phyloP scores from a whole-genome alignment of 306 rosid species.

The Adenanthera pavonina region DNA sequence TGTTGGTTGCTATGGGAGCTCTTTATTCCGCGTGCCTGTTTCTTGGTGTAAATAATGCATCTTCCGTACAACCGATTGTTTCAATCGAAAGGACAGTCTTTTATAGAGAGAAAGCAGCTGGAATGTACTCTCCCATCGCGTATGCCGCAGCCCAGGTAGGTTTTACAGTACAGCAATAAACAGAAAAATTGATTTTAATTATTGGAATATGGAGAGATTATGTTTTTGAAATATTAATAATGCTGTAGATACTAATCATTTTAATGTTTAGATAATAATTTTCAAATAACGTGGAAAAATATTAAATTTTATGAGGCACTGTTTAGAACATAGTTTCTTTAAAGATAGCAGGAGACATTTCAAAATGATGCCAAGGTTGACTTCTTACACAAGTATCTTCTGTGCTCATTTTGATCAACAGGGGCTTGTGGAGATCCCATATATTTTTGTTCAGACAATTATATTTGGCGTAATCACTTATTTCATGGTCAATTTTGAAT shows the following conservation, averaged over 20 bases:
- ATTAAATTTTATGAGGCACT: too few species aligned
- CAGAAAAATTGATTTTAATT: too few species aligned
- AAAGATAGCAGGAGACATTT: background rate
- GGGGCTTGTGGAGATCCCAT: constrained; percentile 92
- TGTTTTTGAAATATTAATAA: too few species aligned
- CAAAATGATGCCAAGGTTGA: background rate
- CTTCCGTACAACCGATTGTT: constrained; percentile 90
- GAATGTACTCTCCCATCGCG: constrained; percentile 88
- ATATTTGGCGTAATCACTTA: constrained; percentile 76
- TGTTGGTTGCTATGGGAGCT: constrained; percentile 80
- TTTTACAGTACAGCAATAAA: background rate
- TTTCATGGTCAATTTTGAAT: constrained; percentile 77
- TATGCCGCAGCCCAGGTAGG: constrained; percentile 80
- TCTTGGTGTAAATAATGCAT: constrained; percentile 77
- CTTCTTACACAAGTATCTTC: background rate
- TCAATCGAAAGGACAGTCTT: constrained; percentile 93
- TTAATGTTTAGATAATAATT: too few species aligned
- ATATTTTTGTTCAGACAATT: constrained; percentile 68
- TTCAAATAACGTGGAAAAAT: too few species aligned
- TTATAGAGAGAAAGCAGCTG: constrained; percentile 89
- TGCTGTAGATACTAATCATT: too few species aligned
- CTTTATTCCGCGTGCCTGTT: constrained; percentile 73
- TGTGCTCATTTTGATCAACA: constrained; percentile 37
- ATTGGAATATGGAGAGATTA: too few species aligned
- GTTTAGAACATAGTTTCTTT: background rate